These are phyloP conservation scores for Fraxinus ornus DNA, from an alignment of 305 asterid species.

Conservation along the genomic window DNA sequence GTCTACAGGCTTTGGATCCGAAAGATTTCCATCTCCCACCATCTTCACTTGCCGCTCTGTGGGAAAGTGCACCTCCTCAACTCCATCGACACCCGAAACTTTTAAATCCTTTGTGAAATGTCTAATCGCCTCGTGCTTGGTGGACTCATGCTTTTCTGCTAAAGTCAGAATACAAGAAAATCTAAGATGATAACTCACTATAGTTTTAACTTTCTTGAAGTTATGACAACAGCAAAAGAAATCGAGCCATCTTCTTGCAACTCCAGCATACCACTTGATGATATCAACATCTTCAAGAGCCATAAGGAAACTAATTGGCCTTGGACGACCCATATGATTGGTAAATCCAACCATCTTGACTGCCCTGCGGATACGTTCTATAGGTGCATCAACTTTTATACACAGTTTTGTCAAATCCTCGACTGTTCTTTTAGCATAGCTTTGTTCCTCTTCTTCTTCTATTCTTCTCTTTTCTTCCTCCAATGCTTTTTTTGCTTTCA, in stretches of 20 bases:
- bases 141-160: conserved; percentile 87
- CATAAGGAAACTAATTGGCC: conserved; percentile 68
- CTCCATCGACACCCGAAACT: conserved; percentile 37
- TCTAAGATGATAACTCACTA: conserved; percentile 72
- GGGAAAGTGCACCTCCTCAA: conserved; percentile 55
- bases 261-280: conserved; percentile 86
- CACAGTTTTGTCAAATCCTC: conserved; percentile 64
- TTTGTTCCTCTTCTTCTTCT: conserved; percentile 69
- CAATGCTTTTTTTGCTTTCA: conserved; percentile 53
- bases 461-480: conserved; percentile 52
- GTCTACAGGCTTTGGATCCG: conserved; percentile 75
- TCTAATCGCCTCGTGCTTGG: conserved; percentile 62
- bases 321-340: conserved; percentile 89
- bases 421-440: conserved; percentile 57
- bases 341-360: conserved; percentile 71
- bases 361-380: conserved; percentile 58
- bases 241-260: conserved; percentile 81
- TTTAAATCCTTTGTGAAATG: conserved; percentile 82
- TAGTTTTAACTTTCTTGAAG: conserved; percentile 60
- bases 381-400: conserved; percentile 76
- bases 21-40: conserved; percentile 71
- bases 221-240: conserved; percentile 83
- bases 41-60: conserved; percentile 72
- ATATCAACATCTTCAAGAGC: conserved; percentile 79
- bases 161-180: conserved; percentile 82